Evolutionary conservation across 768 basidiomycete species (phyloP).

Genomic region (Hypholoma sublateritium): DNA sequence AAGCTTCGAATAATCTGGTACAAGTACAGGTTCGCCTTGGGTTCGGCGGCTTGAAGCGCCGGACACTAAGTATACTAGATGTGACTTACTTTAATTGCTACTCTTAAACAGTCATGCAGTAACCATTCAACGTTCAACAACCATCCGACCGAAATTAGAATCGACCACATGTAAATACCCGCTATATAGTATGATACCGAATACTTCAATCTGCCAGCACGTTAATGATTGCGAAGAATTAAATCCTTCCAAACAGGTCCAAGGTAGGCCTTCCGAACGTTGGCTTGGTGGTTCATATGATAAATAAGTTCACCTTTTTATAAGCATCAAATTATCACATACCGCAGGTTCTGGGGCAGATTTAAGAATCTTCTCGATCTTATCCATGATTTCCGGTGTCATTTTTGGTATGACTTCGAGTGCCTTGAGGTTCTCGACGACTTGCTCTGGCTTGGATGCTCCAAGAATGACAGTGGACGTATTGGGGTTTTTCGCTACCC

Average conservation of each 20-base stretch:
- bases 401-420: slow-evolving; percentile 73
- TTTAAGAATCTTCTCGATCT: slow-evolving; percentile 68
- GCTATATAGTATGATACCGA: too few species aligned
- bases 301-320: neutral
- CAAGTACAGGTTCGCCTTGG: too few species aligned
- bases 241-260: slow-evolving; percentile 15
- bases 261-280: slow-evolving; percentile 16
- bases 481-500: slow-evolving; percentile 70
- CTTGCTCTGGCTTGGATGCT: slow-evolving; percentile 61
- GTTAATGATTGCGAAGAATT: too few species aligned
- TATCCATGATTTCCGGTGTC: slow-evolving; percentile 60
- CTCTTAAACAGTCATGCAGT: too few species aligned
- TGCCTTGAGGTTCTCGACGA: slow-evolving; percentile 70
- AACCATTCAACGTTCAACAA: too few species aligned
- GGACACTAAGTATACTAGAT: too few species aligned
- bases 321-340: slow-evolving; percentile 15
- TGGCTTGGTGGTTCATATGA: slow-evolving; percentile 1
- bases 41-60: too few species aligned
- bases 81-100: too few species aligned
- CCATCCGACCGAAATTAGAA: too few species aligned
- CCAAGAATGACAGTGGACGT: slow-evolving; percentile 72
- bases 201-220: neutral
- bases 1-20: too few species aligned
- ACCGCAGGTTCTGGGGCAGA: slow-evolving; percentile 46
- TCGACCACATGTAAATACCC: too few species aligned